Conservation (phyloP, 2,329 filamentous ascomycete species). For the Zymoseptoria brevis region DNA sequence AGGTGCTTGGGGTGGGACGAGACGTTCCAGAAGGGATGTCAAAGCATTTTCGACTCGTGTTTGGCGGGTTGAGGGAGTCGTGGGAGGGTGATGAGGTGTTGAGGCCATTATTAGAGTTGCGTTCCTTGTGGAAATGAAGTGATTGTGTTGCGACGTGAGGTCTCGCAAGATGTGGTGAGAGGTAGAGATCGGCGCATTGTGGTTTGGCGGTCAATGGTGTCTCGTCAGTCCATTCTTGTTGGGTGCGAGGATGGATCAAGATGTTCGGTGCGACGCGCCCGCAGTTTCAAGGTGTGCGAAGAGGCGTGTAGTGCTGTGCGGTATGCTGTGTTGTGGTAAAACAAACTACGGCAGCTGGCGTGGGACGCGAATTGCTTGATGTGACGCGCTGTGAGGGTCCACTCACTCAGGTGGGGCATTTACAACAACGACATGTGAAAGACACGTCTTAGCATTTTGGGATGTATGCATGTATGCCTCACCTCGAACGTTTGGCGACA, state of each 20-base stretch:
- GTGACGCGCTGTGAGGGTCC: not conserved
- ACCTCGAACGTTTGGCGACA: not conserved
- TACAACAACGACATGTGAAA: not conserved
- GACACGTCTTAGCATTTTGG: not conserved
- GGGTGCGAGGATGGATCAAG: not conserved
- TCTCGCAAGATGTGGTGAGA: not conserved
- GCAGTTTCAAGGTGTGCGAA: not conserved
- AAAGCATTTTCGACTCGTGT: slow-evolving; percentile 68
- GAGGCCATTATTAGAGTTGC: slow-evolving; percentile 27
- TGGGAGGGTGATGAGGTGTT: not conserved
- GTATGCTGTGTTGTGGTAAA: not conserved
- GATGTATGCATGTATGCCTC: not conserved
- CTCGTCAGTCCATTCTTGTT: not conserved
- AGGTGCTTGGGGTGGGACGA: slow-evolving; percentile 56
- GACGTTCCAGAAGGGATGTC: slow-evolving; percentile 66
- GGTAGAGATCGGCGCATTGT: not conserved
- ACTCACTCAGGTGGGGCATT: not conserved
- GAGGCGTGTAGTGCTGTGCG: not conserved
- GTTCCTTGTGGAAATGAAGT: slow-evolving; percentile 10
- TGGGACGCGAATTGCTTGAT: not conserved
- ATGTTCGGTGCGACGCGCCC: not conserved
- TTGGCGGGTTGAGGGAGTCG: not conserved
- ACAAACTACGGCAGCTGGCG: not conserved
- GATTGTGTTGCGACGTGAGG: not conserved
- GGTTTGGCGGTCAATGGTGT: not conserved